Conservation (phyloP, 176 grass and related monocot genomes). For the Sorghum bicolor region DNA sequence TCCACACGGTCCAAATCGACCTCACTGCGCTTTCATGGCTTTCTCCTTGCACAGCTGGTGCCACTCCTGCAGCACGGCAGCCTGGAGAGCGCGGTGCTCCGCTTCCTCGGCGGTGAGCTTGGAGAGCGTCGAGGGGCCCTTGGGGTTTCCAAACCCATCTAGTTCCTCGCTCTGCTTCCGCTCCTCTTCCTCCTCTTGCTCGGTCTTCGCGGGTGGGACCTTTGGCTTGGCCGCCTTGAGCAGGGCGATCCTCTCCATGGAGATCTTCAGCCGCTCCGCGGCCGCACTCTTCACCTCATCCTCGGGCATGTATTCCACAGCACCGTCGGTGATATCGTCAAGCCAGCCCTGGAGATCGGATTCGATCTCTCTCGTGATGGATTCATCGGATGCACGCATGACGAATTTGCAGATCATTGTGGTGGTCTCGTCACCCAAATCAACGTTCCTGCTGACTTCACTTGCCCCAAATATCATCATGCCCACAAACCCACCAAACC, state of each 20-base stretch:
- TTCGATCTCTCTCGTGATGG: constrained; percentile 83
- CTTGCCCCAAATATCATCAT: constrained; percentile 99
- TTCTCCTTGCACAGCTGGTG: constrained; percentile 86
- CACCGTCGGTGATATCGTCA: constrained; percentile 82
- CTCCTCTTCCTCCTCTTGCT: constrained; percentile 69
- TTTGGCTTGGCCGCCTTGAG: constrained; percentile 88
- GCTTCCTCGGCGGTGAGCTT: constrained; percentile 86
- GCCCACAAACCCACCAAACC: constrained; percentile 96
- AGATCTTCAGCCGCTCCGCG: constrained; percentile 67
- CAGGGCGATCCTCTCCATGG: constrained; percentile 83
- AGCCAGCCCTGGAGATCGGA: constrained; percentile 92
- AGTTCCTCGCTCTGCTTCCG: constrained; percentile 60
- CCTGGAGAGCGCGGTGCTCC: constrained; percentile 88
- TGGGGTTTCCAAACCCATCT: constrained; percentile 69
- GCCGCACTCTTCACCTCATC: constrained; percentile 86
- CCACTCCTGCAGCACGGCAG: constrained; percentile 94
- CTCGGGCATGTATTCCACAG: constrained; percentile 88
- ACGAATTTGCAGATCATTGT: constrained; percentile 99
- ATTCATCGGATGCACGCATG: constrained; percentile 80
- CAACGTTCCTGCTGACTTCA: constrained; percentile 93
- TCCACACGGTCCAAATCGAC: not conserved
- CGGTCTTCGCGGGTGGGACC: constrained; percentile 48
- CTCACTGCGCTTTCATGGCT: constrained; percentile 71
- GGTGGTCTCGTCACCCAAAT: constrained; percentile 92
- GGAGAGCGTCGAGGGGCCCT: constrained; percentile 77